These are phyloP conservation scores for Pseudognaphalium luteoalbum DNA, from an alignment of 129 eudicot species.

Conservation along the genomic window DNA sequence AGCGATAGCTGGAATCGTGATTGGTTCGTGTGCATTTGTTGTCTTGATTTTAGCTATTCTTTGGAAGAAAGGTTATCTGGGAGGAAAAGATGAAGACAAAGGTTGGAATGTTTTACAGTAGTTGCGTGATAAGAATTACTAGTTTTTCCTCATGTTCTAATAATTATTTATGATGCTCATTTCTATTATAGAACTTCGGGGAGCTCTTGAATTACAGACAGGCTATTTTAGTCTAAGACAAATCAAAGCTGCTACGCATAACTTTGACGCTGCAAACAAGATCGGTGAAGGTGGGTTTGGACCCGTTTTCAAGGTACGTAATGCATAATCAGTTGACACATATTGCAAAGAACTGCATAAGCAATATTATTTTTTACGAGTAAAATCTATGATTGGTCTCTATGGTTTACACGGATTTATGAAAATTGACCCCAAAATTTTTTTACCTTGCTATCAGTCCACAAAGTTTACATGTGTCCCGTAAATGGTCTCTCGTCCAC, in stretches of 20 bases:
- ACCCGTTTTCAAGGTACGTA: constrained; percentile 77
- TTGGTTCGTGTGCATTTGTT: constrained; percentile 49
- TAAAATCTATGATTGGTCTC: no score
- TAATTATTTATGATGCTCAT: not conserved
- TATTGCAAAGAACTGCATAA: not conserved
- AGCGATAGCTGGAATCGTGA: constrained; percentile 64
- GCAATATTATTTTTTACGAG: not conserved
- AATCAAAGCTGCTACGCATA: constrained; percentile 75
- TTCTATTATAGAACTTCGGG: constrained; percentile 63
- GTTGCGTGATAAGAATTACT: not conserved
- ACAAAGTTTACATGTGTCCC: no score
- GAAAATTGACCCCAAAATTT: no score
- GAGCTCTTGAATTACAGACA: constrained; percentile 65
- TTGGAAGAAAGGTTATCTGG: constrained; percentile 54
- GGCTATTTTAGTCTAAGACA: constrained; percentile 73
- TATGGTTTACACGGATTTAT: no score
- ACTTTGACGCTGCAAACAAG: constrained; percentile 69
- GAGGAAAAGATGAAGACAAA: constrained; percentile 52
- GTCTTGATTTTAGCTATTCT: constrained; percentile 44
- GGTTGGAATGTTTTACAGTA: constrained; percentile 33
- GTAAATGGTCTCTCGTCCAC: no score
- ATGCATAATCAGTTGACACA: not conserved
- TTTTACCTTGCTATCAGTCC: no score
- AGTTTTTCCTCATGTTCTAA: not conserved
- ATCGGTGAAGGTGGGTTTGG: constrained; percentile 98